These are phyloP conservation scores for Iberis pinnata DNA, from an alignment of 345 rosid species.

Conservation along the genomic window DNA sequence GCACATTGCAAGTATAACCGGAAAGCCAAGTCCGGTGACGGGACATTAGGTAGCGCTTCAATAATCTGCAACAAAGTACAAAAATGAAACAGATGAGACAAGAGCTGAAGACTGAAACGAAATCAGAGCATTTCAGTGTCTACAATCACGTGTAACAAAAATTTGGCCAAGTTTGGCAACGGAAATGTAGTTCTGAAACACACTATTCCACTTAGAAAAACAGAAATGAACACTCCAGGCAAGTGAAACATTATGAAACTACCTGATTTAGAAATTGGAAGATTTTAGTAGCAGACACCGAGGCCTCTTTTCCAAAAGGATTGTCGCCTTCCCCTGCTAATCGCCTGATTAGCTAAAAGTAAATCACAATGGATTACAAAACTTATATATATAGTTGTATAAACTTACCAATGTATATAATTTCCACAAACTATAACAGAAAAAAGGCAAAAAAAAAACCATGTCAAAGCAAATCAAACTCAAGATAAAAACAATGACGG, in stretches of 20 bases:
- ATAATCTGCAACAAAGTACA: conserved; percentile 51
- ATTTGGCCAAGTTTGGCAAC: conserved; percentile 1
- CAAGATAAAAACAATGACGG: background rate
- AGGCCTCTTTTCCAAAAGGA: conserved; percentile 80
- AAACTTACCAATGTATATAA: too few species aligned
- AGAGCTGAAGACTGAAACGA: conserved; percentile 9
- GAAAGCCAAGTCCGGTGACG: conserved; percentile 86
- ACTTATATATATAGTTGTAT: too few species aligned
- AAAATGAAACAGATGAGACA: conserved; percentile 7
- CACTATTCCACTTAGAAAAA: background rate
- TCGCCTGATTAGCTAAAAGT: conserved; percentile 62
- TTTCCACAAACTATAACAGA: conserved; percentile 6
- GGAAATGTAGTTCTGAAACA: background rate
- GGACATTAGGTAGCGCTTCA: conserved; percentile 66
- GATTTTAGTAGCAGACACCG: conserved; percentile 73
- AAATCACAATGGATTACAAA: conserved; percentile 1
- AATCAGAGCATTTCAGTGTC: background rate
- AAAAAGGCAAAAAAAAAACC: conserved; percentile 10
- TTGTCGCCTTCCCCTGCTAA: conserved; percentile 79
- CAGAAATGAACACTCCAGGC: conserved; percentile 7
- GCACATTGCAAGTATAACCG: conserved; percentile 90
- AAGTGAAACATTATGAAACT: conserved; percentile 11
- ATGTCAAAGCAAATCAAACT: conserved; percentile 13
- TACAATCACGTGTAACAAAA: conserved; percentile 3
- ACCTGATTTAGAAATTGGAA: conserved; percentile 95